A percentile compares a stretch with the other conserved stretches of the same genome.
Evolutionary conservation across 2,329 filamentous ascomycete genomes (phyloP).

Genomic region (Helotiales sp.): DNA sequence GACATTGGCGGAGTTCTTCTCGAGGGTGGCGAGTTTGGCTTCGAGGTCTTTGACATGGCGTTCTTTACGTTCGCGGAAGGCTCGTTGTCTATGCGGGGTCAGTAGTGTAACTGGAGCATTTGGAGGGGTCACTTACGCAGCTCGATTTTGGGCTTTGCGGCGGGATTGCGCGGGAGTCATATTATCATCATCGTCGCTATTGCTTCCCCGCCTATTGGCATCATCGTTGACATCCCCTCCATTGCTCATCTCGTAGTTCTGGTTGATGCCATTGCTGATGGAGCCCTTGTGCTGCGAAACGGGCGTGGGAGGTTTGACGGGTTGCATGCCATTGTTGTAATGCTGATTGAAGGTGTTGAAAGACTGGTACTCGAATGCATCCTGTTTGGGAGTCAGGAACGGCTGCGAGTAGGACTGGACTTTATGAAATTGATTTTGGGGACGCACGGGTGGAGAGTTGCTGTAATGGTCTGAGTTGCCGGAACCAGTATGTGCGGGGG

Average conservation of each 20-base stretch:
- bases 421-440: constrained; percentile 20
- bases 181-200: constrained; percentile 54
- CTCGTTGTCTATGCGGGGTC: constrained; percentile 72
- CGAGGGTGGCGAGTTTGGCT: constrained; percentile 77
- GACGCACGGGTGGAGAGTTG: constrained; percentile 48
- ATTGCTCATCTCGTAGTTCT: constrained; percentile 35
- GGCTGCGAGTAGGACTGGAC: constrained; percentile 30
- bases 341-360: constrained; percentile 41
- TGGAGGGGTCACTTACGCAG: constrained; percentile 61
- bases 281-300: constrained; percentile 39
- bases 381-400: constrained; percentile 41
- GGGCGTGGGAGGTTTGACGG: constrained; percentile 36
- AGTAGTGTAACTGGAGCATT: neutral
- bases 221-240: constrained; percentile 37
- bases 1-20: constrained; percentile 73
- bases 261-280: constrained; percentile 25
- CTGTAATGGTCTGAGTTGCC: constrained; percentile 51
- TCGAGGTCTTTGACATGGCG: constrained; percentile 93
- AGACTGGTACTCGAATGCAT: constrained; percentile 40
- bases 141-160: constrained; percentile 73
- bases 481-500: constrained; percentile 45
- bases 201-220: constrained; percentile 44
- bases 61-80: constrained; percentile 95
- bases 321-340: constrained; percentile 28
- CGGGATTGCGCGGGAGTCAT: constrained; percentile 60